Evolutionary conservation across 1,284 basidiomycete species (phyloP), one percentile per base, ranked within the genome.

Genomic region (Neonothopanus nambi): DNA sequence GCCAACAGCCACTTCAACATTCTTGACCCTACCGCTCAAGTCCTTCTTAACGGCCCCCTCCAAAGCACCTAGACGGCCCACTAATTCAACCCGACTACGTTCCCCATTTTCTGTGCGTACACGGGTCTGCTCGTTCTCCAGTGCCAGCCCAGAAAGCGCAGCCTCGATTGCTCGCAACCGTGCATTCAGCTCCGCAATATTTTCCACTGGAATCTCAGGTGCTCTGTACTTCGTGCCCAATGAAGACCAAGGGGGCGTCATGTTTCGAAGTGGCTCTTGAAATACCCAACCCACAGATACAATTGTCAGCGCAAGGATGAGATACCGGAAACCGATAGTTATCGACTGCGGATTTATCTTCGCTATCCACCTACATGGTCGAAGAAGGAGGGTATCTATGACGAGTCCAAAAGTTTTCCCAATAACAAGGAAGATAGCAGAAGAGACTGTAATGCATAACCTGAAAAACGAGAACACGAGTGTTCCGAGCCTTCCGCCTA

Each of bases 141-240:
- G 58, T 2, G 82, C 79, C 8, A 90, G 67, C 15, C 76, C 75
- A 11, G 81, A 78, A 2, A 91, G 67, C 2, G 79, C 79, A 39
- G 69, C 75, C 67, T 93, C 90, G 24, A 92, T 75, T 40, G 75
- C 73, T 54, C 80, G 76, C 3, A 95, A 71, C 9, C 93, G 83
- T 1, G 76, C 73, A 3, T 86, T 75, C 18, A 95, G 73, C 57
- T 91, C 91, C 5, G 83, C 80, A 44, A 93, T 73, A 61, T 89
- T 81, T 11, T 78, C 76, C 1, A 85, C 82, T 5, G 89, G 87
- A 5, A 76, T 63, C 8, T 80, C 75, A 0, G 90, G 86, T 8
- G 80, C 67, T 13, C 68, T 59, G 61, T 74, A 77, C 18, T 68
- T 60, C 30, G 61, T 60, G 26, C 63, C 48, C 51, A 60, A 60